Percentiles rank a stretch among this genome's conserved stretches.
Evolutionary conservation across 116 monocot genomes (phyloP).

Genomic region (Phalaenopsis hybrid): DNA sequence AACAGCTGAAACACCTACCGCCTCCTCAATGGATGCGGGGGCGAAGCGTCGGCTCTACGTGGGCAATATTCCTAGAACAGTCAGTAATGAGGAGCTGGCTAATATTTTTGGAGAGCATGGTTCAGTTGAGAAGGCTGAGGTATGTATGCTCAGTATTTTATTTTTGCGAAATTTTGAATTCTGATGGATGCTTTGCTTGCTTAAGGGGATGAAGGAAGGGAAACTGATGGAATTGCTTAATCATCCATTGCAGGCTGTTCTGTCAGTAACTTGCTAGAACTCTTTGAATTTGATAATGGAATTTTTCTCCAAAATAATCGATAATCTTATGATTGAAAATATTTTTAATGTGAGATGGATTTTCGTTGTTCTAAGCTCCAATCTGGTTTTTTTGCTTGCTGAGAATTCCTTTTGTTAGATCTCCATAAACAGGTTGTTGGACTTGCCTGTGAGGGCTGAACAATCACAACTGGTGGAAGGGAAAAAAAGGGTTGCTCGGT

Average conservation of each 20-base stretch:
- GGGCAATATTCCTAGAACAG: conserved; percentile 79
- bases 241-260: not conserved
- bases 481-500: too few species aligned
- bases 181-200: not conserved
- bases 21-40: conserved; percentile 24
- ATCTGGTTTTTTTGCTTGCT: too few species aligned
- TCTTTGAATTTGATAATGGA: too few species aligned
- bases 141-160: conserved; percentile 13
- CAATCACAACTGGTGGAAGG: too few species aligned
- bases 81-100: conserved; percentile 58
- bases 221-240: not conserved
- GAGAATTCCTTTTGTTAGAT: too few species aligned
- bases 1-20: conserved; percentile 5
- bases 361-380: too few species aligned
- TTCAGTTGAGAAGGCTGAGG: conserved; percentile 89
- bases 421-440: too few species aligned
- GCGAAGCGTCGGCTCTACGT: conserved; percentile 74
- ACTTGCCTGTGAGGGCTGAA: too few species aligned
- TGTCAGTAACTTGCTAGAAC: too few species aligned
- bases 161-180: not conserved
- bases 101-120: conserved; percentile 68
- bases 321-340: too few species aligned
- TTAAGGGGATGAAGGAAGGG: not conserved
- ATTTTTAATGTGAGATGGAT: too few species aligned
- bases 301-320: too few species aligned